Evolutionary conservation across 202 grass and related monocot genomes (phyloP), one percentile per base, ranked within the genome.

Genomic region (Zizania palustris): DNA sequence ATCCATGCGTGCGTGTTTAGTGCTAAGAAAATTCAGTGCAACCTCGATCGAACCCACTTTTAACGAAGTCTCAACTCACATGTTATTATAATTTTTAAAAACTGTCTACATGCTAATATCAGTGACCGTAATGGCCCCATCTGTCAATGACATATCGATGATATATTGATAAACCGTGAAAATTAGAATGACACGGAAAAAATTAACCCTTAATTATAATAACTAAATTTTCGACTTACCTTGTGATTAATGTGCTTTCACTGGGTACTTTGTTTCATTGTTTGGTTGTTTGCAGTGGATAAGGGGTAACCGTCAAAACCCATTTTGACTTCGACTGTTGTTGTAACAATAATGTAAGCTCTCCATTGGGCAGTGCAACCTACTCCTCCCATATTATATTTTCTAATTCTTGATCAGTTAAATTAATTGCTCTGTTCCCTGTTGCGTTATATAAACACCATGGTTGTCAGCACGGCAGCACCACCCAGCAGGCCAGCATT

Each of bases 281-380:
- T 33, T 56, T 38, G 67, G 51, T 1, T 66, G 42, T 59, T 49
- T 60, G 57, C 56, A 13, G 45, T 36, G 60, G 87, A 85, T 82
- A 85, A 82, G 53, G 22, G 54, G 67, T 78, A 78, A 49, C 73
- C 64, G 67, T 89, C 54, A 0, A 81, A 57, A 6, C 46, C 72
- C 61, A 36, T 74, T 62, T 78, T 77, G 67, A 81, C 82, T 60
- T 62, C 20, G 46, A 48, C 77, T 39, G 53, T 4, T 39, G 53
- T 4, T 11, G 36, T 11, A 39, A 28, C 28, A 55, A 41, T n/a
- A 8, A 28, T 20, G 42, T 77, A 79, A 79, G 67, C 51, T 39
- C 71, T 73, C 57, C 71, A 83, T 83, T 69, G 79, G 72, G 88
- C 82, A 88, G 88, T 57, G 75, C 79, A 75, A 87, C 88, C 85